Percentiles rank a stretch among this genome's conserved stretches.
phyloP scores from a whole-genome alignment of 1,284 basidiomycete genomes.

The Melanopsichium pennsylvanicum region DNA sequence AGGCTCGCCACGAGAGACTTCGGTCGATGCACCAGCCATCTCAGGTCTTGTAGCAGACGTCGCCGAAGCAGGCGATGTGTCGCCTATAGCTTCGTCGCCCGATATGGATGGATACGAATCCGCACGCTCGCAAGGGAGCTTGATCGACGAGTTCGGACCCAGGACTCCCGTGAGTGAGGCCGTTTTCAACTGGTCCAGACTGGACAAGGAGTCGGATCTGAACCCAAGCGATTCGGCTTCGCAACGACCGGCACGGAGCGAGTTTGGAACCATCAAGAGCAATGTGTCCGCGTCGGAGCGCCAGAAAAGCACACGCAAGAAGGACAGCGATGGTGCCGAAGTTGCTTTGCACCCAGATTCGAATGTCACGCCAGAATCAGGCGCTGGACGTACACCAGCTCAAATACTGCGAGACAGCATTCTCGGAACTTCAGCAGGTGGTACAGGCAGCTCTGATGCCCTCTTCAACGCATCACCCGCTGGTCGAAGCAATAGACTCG shows the following conservation, averaged over 20 bases:
- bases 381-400: constrained; percentile 30
- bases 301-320: constrained; percentile 15
- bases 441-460: constrained; percentile 4
- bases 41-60: not conserved
- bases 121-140: constrained; percentile 36
- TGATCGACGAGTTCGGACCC: constrained; percentile 51
- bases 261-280: constrained; percentile 45
- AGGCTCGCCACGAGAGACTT: not conserved
- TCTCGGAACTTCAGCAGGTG: constrained; percentile 9
- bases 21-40: not conserved
- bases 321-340: constrained; percentile 4
- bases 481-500: constrained; percentile 24
- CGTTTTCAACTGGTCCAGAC: constrained; percentile 41
- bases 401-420: constrained; percentile 42
- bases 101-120: constrained; percentile 47
- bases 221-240: constrained; percentile 54
- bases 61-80: constrained; percentile 4
- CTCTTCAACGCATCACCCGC: constrained; percentile 20
- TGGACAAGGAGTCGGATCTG: constrained; percentile 43
- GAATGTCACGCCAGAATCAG: not conserved
- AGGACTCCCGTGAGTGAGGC: constrained; percentile 48
- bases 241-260: constrained; percentile 51
- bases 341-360: not conserved
- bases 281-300: constrained; percentile 14
- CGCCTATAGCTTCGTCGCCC: constrained; percentile 20